phyloP scores from a whole-genome alignment of 768 basidiomycete species.

The Tephrocybe sp. region DNA sequence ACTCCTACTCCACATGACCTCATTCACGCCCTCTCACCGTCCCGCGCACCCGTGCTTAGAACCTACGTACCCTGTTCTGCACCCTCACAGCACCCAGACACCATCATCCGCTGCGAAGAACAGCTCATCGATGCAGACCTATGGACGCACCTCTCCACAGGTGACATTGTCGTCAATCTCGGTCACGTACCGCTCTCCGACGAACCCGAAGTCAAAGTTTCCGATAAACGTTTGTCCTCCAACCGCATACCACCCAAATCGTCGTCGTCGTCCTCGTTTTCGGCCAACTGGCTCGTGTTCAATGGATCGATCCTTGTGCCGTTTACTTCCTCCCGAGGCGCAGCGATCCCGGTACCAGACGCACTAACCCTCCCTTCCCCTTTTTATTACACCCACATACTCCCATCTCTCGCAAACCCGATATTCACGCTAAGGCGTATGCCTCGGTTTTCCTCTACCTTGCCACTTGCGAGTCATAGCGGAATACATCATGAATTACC shows the following conservation, averaged over 20 bases:
- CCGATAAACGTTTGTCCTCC: too few relatives aligned
- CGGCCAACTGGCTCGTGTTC: slow-evolving; percentile 68
- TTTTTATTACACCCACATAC: slow-evolving; percentile 72
- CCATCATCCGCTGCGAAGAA: slow-evolving; percentile 58
- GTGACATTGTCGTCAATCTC: slow-evolving; percentile 79
- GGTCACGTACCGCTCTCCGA: slow-evolving; percentile 62
- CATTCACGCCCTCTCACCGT: slow-evolving; percentile 53
- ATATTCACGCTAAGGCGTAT: slow-evolving; percentile 33
- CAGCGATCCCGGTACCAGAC: slow-evolving; percentile 50
- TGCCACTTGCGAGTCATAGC: not conserved
- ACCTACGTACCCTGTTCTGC: slow-evolving; percentile 71
- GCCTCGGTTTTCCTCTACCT: slow-evolving; percentile 27
- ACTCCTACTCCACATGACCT: slow-evolving; percentile 58
- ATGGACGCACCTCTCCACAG: slow-evolving; percentile 73
- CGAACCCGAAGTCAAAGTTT: slow-evolving; percentile 26
- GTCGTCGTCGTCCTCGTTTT: too few relatives aligned
- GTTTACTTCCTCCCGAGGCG: slow-evolving; percentile 48
- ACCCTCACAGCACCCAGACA: slow-evolving; percentile 41
- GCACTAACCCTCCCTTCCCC: slow-evolving; percentile 69
- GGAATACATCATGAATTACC: too few relatives aligned
- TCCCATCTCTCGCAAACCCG: slow-evolving; percentile 36
- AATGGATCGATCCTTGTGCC: slow-evolving; percentile 61
- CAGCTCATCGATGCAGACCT: slow-evolving; percentile 67
- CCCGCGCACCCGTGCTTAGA: slow-evolving; percentile 63
- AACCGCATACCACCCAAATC: too few relatives aligned